Conservation (phyloP, 495 filamentous ascomycete species). For the Hypoxylon crocopeplum region DNA sequence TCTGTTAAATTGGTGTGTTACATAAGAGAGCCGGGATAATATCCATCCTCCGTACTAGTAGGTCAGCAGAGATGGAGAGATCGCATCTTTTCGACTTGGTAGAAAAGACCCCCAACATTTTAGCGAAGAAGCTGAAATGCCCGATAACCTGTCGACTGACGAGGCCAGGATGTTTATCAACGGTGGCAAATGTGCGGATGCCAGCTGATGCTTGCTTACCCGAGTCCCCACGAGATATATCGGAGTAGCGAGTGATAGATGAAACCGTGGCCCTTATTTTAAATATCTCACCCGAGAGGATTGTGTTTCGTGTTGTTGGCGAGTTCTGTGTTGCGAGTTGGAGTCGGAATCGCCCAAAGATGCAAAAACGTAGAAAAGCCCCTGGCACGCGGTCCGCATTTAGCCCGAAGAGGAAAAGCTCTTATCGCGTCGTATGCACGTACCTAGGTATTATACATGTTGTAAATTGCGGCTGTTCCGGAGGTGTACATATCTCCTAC, state of each 20-base stretch:
- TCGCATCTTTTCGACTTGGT: too few species aligned
- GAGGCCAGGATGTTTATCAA: too few species aligned
- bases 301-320: slow-evolving; percentile 28
- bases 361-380: background rate
- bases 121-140: too few species aligned
- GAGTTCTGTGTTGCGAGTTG: background rate
- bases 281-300: slow-evolving; percentile 8
- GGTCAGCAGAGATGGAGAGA: too few species aligned
- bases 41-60: too few species aligned
- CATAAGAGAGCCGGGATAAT: background rate
- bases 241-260: too few species aligned
- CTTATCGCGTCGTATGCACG: slow-evolving; percentile 30
- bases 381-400: slow-evolving; percentile 13
- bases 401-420: slow-evolving; percentile 25
- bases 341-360: background rate
- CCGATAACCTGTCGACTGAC: too few species aligned
- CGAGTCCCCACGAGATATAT: too few species aligned
- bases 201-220: too few species aligned
- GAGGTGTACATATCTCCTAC: slow-evolving; percentile 17
- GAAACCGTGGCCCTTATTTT: slow-evolving; percentile 12
- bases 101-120: too few species aligned
- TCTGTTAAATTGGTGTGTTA: background rate
- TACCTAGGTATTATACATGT: too few species aligned
- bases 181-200: too few species aligned
- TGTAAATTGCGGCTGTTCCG: slow-evolving; percentile 38